Evolutionary conservation across 129 eudicot species (phyloP).

Genomic region (Chrysanthemum makinoi): DNA sequence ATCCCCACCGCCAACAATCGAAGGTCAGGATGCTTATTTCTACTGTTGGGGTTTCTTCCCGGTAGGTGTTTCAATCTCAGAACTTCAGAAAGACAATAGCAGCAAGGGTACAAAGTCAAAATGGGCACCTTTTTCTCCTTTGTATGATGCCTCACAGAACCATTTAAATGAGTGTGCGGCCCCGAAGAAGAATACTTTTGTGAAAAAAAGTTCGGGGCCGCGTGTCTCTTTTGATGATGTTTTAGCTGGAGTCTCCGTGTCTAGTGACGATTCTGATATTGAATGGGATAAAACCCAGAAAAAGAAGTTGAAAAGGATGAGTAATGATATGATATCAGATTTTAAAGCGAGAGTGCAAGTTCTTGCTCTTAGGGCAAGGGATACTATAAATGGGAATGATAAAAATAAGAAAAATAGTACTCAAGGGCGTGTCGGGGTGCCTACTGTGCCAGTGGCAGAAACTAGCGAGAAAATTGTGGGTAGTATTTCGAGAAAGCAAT

Average conservation of each 20-base stretch:
- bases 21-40: constrained; percentile 58
- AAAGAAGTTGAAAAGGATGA: constrained; percentile 22
- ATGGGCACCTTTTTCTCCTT: constrained; percentile 81
- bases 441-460: constrained; percentile 21
- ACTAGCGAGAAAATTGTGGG: constrained; percentile 34
- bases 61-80: constrained; percentile 58
- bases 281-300: constrained; percentile 46
- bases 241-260: constrained; percentile 45
- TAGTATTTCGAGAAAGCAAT: constrained; percentile 46
- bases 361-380: constrained; percentile 26
- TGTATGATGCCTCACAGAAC: constrained; percentile 45
- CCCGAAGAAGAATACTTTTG: constrained; percentile 21
- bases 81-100: constrained; percentile 40
- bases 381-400: constrained; percentile 24
- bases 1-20: constrained; percentile 52
- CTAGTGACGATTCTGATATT: constrained; percentile 66
- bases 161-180: constrained; percentile 21
- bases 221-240: constrained; percentile 52
- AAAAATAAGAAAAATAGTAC: constrained; percentile 32
- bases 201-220: constrained; percentile 37
- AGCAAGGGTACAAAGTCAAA: constrained; percentile 12
- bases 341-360: constrained; percentile 21
- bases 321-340: constrained; percentile 15
- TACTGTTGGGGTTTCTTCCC: constrained; percentile 90
- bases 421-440: constrained; percentile 33